Conservation (phyloP, 768 basidiomycete species). For the Sutorius australiensis region DNA sequence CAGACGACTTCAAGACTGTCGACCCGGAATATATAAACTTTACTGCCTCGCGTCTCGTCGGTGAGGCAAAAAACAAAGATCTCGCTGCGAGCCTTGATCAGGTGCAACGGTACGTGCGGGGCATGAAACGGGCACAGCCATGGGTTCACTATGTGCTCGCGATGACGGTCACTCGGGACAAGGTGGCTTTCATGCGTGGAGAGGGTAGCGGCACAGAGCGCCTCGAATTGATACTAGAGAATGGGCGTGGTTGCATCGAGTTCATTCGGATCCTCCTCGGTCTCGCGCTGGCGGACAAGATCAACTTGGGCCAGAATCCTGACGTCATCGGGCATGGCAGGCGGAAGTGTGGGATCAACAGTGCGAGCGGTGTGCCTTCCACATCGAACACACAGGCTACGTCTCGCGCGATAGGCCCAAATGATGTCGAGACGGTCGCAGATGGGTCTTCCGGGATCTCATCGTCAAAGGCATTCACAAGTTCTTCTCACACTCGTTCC, state of each 20-base stretch:
- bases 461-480: background rate
- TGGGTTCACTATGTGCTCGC: slow-evolving; percentile 10
- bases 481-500: background rate
- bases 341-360: background rate
- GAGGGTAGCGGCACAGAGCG: slow-evolving; percentile 12
- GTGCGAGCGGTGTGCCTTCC: background rate
- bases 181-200: slow-evolving; percentile 4
- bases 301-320: slow-evolving; percentile 6
- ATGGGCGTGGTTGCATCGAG: slow-evolving; percentile 9
- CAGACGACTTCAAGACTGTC: background rate
- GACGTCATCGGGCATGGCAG: background rate
- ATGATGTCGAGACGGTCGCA: background rate
- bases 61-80: slow-evolving; percentile 3
- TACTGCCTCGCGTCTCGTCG: background rate
- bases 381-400: background rate
- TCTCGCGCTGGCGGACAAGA: background rate
- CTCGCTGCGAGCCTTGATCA: background rate
- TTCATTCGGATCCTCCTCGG: slow-evolving; percentile 11
- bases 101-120: slow-evolving; percentile 5
- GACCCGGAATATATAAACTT: background rate
- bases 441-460: background rate
- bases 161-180: slow-evolving; percentile 1
- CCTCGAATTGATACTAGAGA: background rate
- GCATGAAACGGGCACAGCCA: background rate
- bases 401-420: background rate